phyloP scores from a whole-genome alignment of 352 stramenopile species.

The Phytophthora parvispora region DNA sequence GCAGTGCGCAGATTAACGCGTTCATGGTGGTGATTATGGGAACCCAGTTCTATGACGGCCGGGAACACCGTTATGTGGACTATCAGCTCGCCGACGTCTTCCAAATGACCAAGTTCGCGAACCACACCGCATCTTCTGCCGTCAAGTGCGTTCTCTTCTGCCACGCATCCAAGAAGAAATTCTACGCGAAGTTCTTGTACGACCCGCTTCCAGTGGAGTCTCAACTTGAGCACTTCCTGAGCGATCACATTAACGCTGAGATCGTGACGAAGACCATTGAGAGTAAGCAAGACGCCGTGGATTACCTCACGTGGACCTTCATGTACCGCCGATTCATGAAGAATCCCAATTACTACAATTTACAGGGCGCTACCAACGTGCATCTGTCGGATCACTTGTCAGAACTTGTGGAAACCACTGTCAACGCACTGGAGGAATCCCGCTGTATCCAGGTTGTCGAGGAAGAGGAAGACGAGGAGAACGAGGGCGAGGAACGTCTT shows the following conservation, averaged over 20 bases:
- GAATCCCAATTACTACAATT: slow-evolving; percentile 99
- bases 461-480: slow-evolving; percentile 84
- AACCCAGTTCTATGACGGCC: slow-evolving; percentile 98
- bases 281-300: slow-evolving; percentile 99
- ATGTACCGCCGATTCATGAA: slow-evolving; percentile 99
- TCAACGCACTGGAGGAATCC: slow-evolving; percentile 97
- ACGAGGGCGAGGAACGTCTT: slow-evolving; percentile 92
- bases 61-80: slow-evolving; percentile 97
- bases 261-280: slow-evolving; percentile 99
- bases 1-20: slow-evolving; percentile 71
- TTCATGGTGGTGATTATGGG: slow-evolving; percentile 99
- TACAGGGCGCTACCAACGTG: slow-evolving; percentile 92
- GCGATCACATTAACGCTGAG: slow-evolving; percentile 99
- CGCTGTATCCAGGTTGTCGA: slow-evolving; percentile 98
- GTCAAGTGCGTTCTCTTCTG: slow-evolving; percentile 98
- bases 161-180: slow-evolving; percentile 98
- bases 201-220: slow-evolving; percentile 99
- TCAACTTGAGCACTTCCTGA: slow-evolving; percentile 98
- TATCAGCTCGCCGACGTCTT: slow-evolving; percentile 98
- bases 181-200: slow-evolving; percentile 99
- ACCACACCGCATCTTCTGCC: slow-evolving; percentile 37
- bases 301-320: slow-evolving; percentile 99
- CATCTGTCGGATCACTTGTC: slow-evolving; percentile 99
- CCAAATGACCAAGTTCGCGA: slow-evolving; percentile 98
- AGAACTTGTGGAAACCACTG: slow-evolving; percentile 98